Evolutionary conservation across 2,329 filamentous ascomycete genomes (phyloP), one percentile per base, ranked within the genome.

Genomic region (Dactylellina parvicollis): DNA sequence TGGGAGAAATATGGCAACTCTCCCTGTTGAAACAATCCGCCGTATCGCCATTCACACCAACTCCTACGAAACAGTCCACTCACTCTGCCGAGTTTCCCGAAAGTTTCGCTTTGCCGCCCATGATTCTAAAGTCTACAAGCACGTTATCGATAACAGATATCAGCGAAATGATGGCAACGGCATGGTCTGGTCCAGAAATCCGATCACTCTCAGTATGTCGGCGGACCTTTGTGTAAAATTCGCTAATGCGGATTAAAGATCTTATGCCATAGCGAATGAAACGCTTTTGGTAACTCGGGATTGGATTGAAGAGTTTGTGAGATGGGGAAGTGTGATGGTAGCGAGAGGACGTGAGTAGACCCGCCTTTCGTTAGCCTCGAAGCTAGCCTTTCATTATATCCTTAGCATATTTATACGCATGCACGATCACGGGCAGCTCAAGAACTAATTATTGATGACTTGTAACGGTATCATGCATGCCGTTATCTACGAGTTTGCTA

Each of bases 21-120:
- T 69, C 9, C 64, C 64, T 9, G 52, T 59, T 8, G 64, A 69
- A 36, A 42, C 60, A 16, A 30, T 69, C 44, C 64, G 55, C 16
- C 44, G 34, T 28, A 54, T 69, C 32, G 64, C 64, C 14, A 24
- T 42, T 4, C 42, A 60, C 55, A 60, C 55, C 16, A 9, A 4
- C 16, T 40, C 64, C 24, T 60, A 40, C 46, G 44, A 44, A 14
- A 60, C 64, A 30, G n/a, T 46, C 18, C 55, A 30, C 9, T 22
- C 64, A n/a, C 64, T 69, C 7, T 14, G 42, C 9, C 36, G 36
- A 26, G 44, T 42, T 12, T 69, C 64, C 18, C 64, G 49, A 9
- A 49, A 44, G 22, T 18, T 69, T 28, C 64, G 64, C 40, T 24
- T 46, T 28, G 64, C 55, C 0, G 54, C 60, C 3, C 46, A 60